Conservation (phyloP, 805 yeast genomes). For the Yueomyces sp. region DNA sequence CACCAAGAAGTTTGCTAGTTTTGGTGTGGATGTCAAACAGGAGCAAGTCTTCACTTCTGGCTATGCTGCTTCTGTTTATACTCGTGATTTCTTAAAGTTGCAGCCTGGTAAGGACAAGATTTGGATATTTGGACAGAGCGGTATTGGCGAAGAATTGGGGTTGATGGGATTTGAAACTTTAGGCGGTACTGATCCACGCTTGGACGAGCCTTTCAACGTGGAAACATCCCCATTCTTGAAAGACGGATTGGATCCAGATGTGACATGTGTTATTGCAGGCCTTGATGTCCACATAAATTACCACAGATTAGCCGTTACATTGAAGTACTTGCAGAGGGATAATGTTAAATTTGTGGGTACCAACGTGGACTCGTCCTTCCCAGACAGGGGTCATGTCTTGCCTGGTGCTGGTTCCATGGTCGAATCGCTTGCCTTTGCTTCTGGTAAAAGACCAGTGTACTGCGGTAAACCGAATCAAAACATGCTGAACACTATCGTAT, state of each 20-base stretch:
- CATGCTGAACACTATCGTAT: slow-evolving; percentile 83
- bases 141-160: slow-evolving; percentile 67
- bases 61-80: slow-evolving; percentile 80
- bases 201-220: slow-evolving; percentile 42
- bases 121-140: slow-evolving; percentile 82
- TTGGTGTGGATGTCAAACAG: slow-evolving; percentile 28
- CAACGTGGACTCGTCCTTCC: slow-evolving; percentile 89
- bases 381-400: slow-evolving; percentile 68
- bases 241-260: slow-evolving; percentile 47
- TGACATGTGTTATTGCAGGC: slow-evolving; percentile 87
- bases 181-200: slow-evolving; percentile 71
- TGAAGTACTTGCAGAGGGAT: slow-evolving; percentile 60
- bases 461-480: slow-evolving; percentile 87
- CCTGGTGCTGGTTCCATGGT: slow-evolving; percentile 95
- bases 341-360: slow-evolving; percentile 72
- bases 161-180: slow-evolving; percentile 61
- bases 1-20: slow-evolving; percentile 57
- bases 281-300: slow-evolving; percentile 68
- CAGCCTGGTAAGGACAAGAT: slow-evolving; percentile 62
- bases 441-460: slow-evolving; percentile 75
- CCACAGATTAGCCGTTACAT: slow-evolving; percentile 64
- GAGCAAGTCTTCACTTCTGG: slow-evolving; percentile 85
- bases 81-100: slow-evolving; percentile 60
- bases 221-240: slow-evolving; percentile 35
- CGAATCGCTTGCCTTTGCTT: slow-evolving; percentile 57